Evolutionary conservation across 495 filamentous ascomycete genomes (phyloP).

Genomic region (Talaromyces thailandensis): DNA sequence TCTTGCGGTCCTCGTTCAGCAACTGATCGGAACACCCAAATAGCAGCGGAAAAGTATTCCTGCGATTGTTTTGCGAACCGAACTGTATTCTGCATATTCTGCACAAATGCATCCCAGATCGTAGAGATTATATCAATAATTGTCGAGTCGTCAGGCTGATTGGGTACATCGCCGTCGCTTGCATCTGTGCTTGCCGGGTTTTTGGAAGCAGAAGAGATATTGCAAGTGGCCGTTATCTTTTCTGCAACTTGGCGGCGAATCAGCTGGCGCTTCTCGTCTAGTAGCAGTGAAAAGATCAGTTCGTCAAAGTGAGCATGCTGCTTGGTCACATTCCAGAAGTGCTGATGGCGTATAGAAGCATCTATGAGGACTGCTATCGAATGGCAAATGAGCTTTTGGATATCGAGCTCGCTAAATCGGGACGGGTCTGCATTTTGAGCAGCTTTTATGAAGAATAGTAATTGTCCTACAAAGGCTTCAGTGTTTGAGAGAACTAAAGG

Average conservation of each 20-base stretch:
- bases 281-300: constrained; percentile 27
- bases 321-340: constrained; percentile 52
- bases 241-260: constrained; percentile 29
- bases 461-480: constrained; percentile 16
- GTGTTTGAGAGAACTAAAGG: constrained; percentile 12
- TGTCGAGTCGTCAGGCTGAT: constrained; percentile 14
- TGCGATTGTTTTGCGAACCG: constrained; percentile 36
- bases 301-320: constrained; percentile 29
- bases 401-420: constrained; percentile 7
- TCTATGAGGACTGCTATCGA: constrained; percentile 58
- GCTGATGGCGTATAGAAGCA: constrained; percentile 47
- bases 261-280: constrained; percentile 22
- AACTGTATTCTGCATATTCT: constrained; percentile 36
- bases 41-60: constrained; percentile 48
- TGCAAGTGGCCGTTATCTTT: constrained; percentile 25
- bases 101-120: constrained; percentile 44
- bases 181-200: constrained; percentile 12
- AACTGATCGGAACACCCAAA: constrained; percentile 45
- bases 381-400: constrained; percentile 35
- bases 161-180: constrained; percentile 7
- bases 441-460: constrained; percentile 23
- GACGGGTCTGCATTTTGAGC: constrained; percentile 10
- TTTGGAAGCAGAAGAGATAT: constrained; percentile 18
- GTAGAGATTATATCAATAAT: constrained; percentile 34
- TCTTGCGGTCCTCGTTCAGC: constrained; percentile 37